Evolutionary conservation across 495 filamentous ascomycete species (phyloP), one percentile per base, ranked within the genome.

Genomic region (Penicillium lividum): DNA sequence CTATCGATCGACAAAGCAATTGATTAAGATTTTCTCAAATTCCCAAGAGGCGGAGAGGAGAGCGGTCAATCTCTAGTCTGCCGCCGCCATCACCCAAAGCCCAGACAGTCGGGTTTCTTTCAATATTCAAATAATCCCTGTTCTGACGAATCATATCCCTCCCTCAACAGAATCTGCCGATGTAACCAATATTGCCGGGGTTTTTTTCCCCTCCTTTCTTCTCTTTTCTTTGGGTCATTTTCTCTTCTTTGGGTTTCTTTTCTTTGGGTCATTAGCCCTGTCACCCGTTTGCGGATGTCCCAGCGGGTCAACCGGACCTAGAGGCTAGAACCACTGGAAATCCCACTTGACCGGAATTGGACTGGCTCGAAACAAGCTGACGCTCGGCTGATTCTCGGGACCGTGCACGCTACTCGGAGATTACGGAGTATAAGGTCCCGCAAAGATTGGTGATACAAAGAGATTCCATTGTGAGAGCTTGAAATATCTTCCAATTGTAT

Each of bases 341-440:
- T 49, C 15, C 5, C 15, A 33, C 28, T 31, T 49, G 27, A 49
- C 46, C 28, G 46, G 46, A 49, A 49, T 9, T 15, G 46, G 28
- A n/a, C 31, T 49, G 46, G 46, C 16, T 16, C 46, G 16, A 7
- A 27, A 49, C 30, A 15, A 7, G 4, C 27, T 38, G 27, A 30
- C 25, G 5, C 48, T 57, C 55, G 55, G 55, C 22, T 33, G 22
- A 57, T 57, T 51, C 55, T 57, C 55, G 47, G 55, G 46, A 11
- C 36, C 36, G 34, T 45, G 46, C 55, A 51, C 47, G 22, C 38
- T 43, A 7, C 30, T 42, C 46, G 46, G 46, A 49, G 46, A 49
- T 49, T 49, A 49, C 44, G 44, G 30, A 40, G 49, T 13, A 36
- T 36, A 52, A 25, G 9, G 49, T 36, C 49, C 34, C 49, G 31